Conservation (phyloP, 192 early-diverging fungal genomes). For the Radiomyces spectabilis region DNA sequence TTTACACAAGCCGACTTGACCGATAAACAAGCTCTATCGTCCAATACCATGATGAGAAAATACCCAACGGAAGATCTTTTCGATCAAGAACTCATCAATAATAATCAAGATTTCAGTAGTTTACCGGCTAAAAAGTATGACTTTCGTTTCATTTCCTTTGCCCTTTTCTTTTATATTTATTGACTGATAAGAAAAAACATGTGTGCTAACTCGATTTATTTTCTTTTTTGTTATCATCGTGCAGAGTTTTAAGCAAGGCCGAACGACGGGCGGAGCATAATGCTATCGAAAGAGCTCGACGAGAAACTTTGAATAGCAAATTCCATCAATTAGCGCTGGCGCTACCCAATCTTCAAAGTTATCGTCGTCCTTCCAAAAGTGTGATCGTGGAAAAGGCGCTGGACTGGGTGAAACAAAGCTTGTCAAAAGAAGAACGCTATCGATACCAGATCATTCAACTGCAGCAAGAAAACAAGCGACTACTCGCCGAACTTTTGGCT, state of each 20-base stretch:
- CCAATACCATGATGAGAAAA: no score
- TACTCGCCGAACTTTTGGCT: slow-evolving; percentile 7
- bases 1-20: no score
- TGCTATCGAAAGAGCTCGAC: slow-evolving; percentile 68
- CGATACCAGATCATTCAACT: slow-evolving; percentile 9
- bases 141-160: no score
- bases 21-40: no score
- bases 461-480: slow-evolving; percentile 1
- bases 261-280: slow-evolving; percentile 75
- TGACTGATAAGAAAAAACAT: no score
- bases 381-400: slow-evolving; percentile 72
- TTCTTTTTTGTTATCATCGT: background rate
- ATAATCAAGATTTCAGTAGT: no score
- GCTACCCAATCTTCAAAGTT: slow-evolving; percentile 60
- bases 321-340: slow-evolving; percentile 76
- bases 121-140: no score
- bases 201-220: no score
- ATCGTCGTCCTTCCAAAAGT: slow-evolving; percentile 68
- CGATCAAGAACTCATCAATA: no score
- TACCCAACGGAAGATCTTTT: no score
- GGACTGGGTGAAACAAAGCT: slow-evolving; percentile 37
- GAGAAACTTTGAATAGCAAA: slow-evolving; percentile 68
- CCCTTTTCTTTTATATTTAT: no score
- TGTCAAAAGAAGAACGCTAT: slow-evolving; percentile 4
- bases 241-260: slow-evolving; percentile 17